Conservation (phyloP, 2,329 filamentous ascomycete genomes). For the Periconia sp. region DNA sequence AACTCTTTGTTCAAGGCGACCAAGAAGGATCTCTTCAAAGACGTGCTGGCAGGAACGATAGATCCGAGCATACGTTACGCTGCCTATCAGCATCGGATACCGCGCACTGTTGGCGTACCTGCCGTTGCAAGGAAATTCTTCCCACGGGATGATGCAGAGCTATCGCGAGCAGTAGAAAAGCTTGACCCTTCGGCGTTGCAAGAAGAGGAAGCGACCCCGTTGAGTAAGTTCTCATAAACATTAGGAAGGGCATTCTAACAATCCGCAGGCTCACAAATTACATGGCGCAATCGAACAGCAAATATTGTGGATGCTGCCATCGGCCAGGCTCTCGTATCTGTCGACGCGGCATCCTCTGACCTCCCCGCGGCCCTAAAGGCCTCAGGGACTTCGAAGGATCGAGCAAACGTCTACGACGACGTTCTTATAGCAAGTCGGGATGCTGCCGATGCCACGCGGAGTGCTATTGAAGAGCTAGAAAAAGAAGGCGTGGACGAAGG, state of each 20-base stretch:
- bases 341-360: constrained; percentile 62
- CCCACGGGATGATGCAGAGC: constrained; percentile 64
- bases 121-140: constrained; percentile 82
- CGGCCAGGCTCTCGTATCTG: constrained; percentile 78
- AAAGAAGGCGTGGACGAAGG: constrained; percentile 83
- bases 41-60: constrained; percentile 82
- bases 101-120: constrained; percentile 81
- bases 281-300: constrained; percentile 85
- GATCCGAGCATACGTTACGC: constrained; percentile 95
- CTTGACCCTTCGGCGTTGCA: constrained; percentile 63
- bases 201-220: constrained; percentile 57
- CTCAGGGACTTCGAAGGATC: constrained; percentile 63
- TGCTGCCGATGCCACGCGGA: constrained; percentile 89
- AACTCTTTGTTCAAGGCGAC: constrained; percentile 70
- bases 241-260: not conserved
- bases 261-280: constrained; percentile 64
- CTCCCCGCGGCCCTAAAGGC: constrained; percentile 53
- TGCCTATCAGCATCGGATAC: constrained; percentile 88
- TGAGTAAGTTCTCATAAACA: constrained; percentile 48
- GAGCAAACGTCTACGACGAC: constrained; percentile 87
- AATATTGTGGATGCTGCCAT: constrained; percentile 93
- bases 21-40: constrained; percentile 81
- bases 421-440: constrained; percentile 91
- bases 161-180: constrained; percentile 72
- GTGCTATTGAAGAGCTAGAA: constrained; percentile 87